Conservation (phyloP, 768 basidiomycete species). For the Porpolomopsis calyptriformis region DNA sequence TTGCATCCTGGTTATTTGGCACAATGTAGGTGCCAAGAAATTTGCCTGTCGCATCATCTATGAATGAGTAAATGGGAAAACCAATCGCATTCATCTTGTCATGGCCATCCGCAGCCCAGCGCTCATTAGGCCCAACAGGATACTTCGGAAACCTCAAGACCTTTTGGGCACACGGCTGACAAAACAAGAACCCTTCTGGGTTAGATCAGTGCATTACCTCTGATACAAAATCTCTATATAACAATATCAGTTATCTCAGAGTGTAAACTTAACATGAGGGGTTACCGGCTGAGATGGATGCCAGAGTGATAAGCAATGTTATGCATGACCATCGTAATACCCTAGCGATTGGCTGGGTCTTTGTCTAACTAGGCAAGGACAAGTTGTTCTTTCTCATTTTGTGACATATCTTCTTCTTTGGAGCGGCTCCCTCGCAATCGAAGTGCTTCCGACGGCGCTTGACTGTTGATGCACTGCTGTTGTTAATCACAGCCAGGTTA, state of each 20-base stretch:
- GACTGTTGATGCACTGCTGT: conserved; percentile 11
- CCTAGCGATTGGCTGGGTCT: conserved; percentile 20
- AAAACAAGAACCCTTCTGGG: conserved; percentile 15
- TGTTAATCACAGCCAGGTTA: background rate
- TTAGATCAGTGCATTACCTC: conserved; percentile 16
- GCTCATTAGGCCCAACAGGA: conserved; percentile 19
- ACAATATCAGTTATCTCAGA: background rate
- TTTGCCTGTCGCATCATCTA: conserved; percentile 18
- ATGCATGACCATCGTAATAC: conserved; percentile 19
- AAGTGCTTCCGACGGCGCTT: conserved; percentile 12
- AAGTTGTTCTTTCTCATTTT: conserved; percentile 15
- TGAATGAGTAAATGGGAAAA: conserved; percentile 22
- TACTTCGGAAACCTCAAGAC: conserved; percentile 10
- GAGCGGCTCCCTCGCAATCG: conserved; percentile 11
- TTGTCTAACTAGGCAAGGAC: conserved; percentile 25
- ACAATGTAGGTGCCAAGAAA: conserved; percentile 24
- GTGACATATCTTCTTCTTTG: conserved; percentile 13
- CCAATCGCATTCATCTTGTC: conserved; percentile 24
- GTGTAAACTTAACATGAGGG: conserved; percentile 9
- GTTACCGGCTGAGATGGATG: conserved; percentile 19
- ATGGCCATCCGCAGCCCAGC: conserved; percentile 27
- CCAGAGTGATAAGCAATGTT: conserved; percentile 20
- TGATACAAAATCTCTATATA: conserved; percentile 8
- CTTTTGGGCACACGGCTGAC: conserved; percentile 20
- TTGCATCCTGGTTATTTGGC: conserved; percentile 20